These are phyloP conservation scores for Datisca glomerata DNA, from an alignment of 306 rosid genomes.

Conservation along the genomic window DNA sequence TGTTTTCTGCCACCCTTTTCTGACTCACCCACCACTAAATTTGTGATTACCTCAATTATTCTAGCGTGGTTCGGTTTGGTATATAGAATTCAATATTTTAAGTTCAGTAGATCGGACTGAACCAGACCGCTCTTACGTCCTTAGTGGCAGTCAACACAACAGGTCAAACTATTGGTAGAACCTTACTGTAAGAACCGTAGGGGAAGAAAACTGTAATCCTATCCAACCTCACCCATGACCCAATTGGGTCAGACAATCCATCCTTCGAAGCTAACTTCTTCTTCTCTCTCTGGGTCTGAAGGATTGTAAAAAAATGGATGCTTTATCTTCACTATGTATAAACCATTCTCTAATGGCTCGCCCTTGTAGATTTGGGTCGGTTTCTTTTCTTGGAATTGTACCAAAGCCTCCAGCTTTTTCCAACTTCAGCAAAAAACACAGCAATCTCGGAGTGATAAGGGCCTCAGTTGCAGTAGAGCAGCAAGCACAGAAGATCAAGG, in stretches of 20 bases:
- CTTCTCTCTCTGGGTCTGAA: neutral
- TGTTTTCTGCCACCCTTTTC: no score
- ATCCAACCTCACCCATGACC: neutral
- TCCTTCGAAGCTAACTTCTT: neutral
- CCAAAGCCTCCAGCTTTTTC: conserved; percentile 27
- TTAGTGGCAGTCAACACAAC: no score
- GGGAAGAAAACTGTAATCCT: neutral
- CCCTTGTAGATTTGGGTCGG: conserved; percentile 17
- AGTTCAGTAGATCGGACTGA: no score
- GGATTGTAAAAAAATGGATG: conserved; percentile 25
- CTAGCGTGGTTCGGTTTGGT: no score
- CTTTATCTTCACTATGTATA: conserved; percentile 18
- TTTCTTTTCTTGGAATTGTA: conserved; percentile 23
- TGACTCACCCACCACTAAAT: no score
- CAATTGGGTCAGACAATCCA: conserved; percentile 10
- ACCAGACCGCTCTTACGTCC: no score
- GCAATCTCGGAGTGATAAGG: conserved; percentile 12
- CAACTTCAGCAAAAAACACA: conserved; percentile 13
- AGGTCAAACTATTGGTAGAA: no score
- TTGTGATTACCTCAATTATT: no score
- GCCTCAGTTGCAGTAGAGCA: conserved; percentile 75
- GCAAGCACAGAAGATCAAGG: conserved; percentile 32
- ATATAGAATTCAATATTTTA: no score
- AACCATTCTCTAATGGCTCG: conserved; percentile 15
- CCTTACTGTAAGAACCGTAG: neutral